Base-by-base conservation (phyloP, 1,284 basidiomycete genomes). In the Anthracocystis setariae region DNA sequence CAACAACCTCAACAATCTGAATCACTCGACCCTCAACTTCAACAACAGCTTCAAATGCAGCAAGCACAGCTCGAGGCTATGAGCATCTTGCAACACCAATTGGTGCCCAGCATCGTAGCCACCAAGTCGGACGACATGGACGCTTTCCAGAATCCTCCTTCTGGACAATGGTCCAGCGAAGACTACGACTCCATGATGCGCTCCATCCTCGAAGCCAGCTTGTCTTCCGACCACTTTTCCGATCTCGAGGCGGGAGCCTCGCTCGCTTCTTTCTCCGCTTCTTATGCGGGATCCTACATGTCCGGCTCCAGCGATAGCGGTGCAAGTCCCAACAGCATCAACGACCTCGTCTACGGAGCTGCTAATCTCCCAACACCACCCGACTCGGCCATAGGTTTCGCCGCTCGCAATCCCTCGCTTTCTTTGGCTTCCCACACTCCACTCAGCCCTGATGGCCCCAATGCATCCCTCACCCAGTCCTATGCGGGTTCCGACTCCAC, bases 331-430 rank as follows among this genome's bases (percentile, higher is more conserved):
- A 35, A 56, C 45, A 72, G 65, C 58, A 65, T 77, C 61, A 73
- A 77, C 32, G 75, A 76, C 51, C 73, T 77, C 50, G 64, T 77
- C 37, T 64, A 72, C 43, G 73, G 70, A 21, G 52, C 53, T 37
- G 48, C 55, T 60, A 60, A 45, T 46, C 75, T 70, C 25, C 62
- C 66, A 3, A 73, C 73, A 29, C 73, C 73, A 12, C 65, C 69
- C 9, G 69, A 67, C 7, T 64, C 72, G 8, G 70, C 73, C 21
- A 12, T 67, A 15, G 29, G 29, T 12, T 29, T 12, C 12, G 47
- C 55, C 7, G 46, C 58, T 29, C 57, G 66, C 45, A 57, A 56
- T 50, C 35, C 56, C 21, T 74, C 66, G n/a, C 49, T 70, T 32
- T 66, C 72, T 10, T 24, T 65, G 27, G 50, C 52, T n/a, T 48